Conservation (phyloP, 805 yeast species). For the Cyberlindnera bimundalis region DNA sequence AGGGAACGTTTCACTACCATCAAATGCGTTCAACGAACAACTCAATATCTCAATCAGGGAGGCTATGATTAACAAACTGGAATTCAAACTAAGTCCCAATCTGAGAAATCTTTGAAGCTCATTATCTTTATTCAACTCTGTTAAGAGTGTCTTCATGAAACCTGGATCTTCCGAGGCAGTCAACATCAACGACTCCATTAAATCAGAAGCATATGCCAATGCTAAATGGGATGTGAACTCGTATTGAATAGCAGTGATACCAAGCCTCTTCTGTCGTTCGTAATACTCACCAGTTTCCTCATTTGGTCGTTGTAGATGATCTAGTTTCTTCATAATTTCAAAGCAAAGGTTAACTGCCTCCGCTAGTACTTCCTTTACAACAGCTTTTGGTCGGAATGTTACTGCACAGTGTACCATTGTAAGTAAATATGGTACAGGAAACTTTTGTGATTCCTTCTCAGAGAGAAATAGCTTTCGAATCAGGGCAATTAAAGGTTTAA, state of each 20-base stretch:
- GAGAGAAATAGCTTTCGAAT: constrained; percentile 13
- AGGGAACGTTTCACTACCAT: constrained; percentile 15
- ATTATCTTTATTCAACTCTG: background rate
- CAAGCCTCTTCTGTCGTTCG: constrained; percentile 21
- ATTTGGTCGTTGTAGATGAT: constrained; percentile 17
- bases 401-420: constrained; percentile 54
- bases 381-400: constrained; percentile 61
- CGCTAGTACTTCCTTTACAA: constrained; percentile 37
- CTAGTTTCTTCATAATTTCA: constrained; percentile 2
- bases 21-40: constrained; percentile 34
- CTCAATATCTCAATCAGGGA: constrained; percentile 52
- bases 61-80: constrained; percentile 50
- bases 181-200: constrained; percentile 44
- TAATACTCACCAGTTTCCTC: constrained; percentile 26
- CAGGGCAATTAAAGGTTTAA: constrained; percentile 18
- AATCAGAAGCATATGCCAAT: constrained; percentile 50
- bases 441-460: constrained; percentile 17
- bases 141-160: constrained; percentile 5
- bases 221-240: constrained; percentile 49
- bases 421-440: constrained; percentile 56
- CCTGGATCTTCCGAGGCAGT: constrained; percentile 12
- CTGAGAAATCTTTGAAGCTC: constrained; percentile 32
- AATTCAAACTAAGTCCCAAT: constrained; percentile 44
- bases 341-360: constrained; percentile 7
- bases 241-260: constrained; percentile 38